Evolutionary conservation across 2,329 filamentous ascomycete species (phyloP).

Genomic region (Elsinoe necatrix): DNA sequence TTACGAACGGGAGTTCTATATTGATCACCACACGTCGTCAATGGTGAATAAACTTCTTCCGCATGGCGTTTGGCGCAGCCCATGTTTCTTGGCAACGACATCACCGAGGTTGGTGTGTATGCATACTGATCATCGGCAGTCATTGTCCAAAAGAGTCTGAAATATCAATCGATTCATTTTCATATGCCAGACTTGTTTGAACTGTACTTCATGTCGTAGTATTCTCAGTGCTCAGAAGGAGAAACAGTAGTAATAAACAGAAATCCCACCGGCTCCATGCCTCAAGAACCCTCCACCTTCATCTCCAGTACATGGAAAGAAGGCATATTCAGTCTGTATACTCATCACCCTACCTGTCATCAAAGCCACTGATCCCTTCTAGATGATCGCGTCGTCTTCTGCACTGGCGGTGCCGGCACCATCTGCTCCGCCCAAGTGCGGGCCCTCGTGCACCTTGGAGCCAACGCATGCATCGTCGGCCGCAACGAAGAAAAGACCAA

Average conservation of each 20-base stretch:
- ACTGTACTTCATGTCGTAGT: neutral
- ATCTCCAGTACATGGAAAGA: conserved; percentile 55
- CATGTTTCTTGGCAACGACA: neutral
- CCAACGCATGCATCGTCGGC: conserved; percentile 88
- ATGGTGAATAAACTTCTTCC: neutral
- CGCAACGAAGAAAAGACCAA: conserved; percentile 86
- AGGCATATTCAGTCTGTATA: conserved; percentile 64
- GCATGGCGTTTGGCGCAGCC: neutral
- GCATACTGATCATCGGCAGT: neutral
- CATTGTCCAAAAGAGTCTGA: neutral
- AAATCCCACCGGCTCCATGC: neutral
- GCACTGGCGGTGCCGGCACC: conserved; percentile 85
- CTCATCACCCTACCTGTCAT: neutral
- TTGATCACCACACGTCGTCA: neutral
- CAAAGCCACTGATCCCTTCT: conserved; percentile 8
- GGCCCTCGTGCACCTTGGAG: conserved; percentile 82
- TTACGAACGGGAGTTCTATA: neutral
- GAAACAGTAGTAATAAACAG: neutral
- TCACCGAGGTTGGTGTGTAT: neutral
- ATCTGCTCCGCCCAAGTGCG: conserved; percentile 93
- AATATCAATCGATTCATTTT: neutral
- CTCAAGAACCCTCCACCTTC: neutral
- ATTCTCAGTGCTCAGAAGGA: neutral
- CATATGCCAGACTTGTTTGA: neutral
- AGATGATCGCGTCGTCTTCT: conserved; percentile 87